These are phyloP conservation scores for Gyrodon lividus DNA, from an alignment of 768 basidiomycete genomes.

Conservation along the genomic window DNA sequence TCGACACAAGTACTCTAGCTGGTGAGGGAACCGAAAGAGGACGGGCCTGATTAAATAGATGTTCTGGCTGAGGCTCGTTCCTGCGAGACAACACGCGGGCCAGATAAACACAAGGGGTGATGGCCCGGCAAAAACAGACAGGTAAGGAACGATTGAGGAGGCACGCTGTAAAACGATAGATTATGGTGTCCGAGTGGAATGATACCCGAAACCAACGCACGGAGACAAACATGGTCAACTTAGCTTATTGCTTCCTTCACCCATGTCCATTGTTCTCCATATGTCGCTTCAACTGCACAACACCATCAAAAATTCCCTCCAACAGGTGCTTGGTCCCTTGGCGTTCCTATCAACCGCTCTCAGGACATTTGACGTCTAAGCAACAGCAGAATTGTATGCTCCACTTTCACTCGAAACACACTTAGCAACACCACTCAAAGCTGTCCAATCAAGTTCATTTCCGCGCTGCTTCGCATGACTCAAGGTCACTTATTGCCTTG, in stretches of 20 bases:
- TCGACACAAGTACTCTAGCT: conserved; percentile 7
- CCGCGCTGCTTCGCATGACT: background rate
- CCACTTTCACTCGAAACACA: background rate
- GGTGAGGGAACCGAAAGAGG: background rate
- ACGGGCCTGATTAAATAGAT: conserved; percentile 2
- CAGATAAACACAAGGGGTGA: no score
- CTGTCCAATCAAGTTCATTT: background rate
- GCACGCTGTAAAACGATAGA: conserved; percentile 2
- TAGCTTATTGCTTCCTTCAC: conserved; percentile 10
- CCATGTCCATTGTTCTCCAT: conserved; percentile 22
- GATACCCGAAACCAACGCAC: conserved; percentile 5
- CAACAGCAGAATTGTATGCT: background rate
- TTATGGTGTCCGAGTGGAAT: conserved; percentile 11
- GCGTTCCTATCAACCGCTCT: background rate
- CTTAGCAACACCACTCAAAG: background rate
- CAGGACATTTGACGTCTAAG: background rate
- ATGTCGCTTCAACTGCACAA: conserved; percentile 3
- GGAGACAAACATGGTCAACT: no score
- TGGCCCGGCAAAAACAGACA: conserved; percentile 3
- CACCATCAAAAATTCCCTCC: background rate
- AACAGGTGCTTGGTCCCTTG: background rate
- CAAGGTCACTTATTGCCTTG: background rate
- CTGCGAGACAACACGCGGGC: conserved; percentile 11
- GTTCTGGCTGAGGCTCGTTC: conserved; percentile 8
- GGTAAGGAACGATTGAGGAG: conserved; percentile 13